Percentiles rank a stretch among this genome's conserved stretches.
Evolutionary conservation across 2,329 filamentous ascomycete genomes (phyloP).

Genomic region (Thyridium curvatum): DNA sequence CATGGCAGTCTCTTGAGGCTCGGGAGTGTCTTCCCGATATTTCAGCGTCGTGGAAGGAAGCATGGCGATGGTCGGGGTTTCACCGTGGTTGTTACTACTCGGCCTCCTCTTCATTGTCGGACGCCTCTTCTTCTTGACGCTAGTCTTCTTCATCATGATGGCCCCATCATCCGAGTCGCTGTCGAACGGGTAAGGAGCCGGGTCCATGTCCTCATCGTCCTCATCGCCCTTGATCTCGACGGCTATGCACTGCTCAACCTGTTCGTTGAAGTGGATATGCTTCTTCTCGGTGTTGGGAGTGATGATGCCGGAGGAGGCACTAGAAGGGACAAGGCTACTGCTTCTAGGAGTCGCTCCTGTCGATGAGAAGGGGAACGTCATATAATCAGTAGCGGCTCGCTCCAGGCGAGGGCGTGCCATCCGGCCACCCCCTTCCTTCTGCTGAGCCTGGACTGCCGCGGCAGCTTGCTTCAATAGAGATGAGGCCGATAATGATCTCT

Average conservation of each 20-base stretch:
- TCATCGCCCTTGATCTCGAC: constrained; percentile 80
- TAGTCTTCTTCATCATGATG: constrained; percentile 73
- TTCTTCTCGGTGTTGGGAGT: constrained; percentile 62
- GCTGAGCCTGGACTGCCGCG: constrained; percentile 77
- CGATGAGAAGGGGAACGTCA: constrained; percentile 57
- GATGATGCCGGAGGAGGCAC: constrained; percentile 62
- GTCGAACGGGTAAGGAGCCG: constrained; percentile 32
- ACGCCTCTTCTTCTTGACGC: constrained; percentile 47
- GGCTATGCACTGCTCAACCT: constrained; percentile 93
- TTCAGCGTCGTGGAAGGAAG: constrained; percentile 84
- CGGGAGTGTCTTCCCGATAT: constrained; percentile 70
- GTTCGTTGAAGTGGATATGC: constrained; percentile 95
- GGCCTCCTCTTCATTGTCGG: constrained; percentile 38
- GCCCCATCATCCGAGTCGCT: constrained; percentile 70
- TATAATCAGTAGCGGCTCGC: constrained; percentile 63
- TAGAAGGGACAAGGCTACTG: constrained; percentile 59
- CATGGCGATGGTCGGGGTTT: constrained; percentile 83
- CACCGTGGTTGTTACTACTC: constrained; percentile 33
- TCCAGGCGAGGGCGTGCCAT: constrained; percentile 49
- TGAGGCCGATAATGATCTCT: constrained; percentile 79
- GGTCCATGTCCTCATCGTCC: constrained; percentile 56
- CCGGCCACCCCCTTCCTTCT: constrained; percentile 45
- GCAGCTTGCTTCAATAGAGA: constrained; percentile 87
- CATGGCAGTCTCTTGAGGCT: constrained; percentile 47
- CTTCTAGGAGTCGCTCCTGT: constrained; percentile 39